These are phyloP conservation scores for Xerocomus spinulosus DNA, from an alignment of 768 basidiomycete genomes.

Conservation along the genomic window DNA sequence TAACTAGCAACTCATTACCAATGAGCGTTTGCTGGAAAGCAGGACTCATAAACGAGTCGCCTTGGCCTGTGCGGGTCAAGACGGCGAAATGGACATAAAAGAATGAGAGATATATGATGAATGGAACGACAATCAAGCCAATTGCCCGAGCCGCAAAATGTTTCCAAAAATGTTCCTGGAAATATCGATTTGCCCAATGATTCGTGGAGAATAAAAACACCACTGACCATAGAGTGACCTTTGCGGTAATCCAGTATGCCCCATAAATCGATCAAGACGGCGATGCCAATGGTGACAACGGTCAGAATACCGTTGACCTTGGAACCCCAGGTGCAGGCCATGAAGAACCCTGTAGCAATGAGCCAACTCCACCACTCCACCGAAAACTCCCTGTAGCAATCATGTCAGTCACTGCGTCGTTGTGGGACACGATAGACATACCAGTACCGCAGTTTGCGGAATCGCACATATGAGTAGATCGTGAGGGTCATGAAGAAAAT, in stretches of 20 bases:
- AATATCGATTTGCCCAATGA: not conserved
- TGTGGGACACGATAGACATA: constrained; percentile 32
- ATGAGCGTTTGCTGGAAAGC: constrained; percentile 93
- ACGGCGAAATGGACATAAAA: constrained; percentile 95
- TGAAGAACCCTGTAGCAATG: constrained; percentile 80
- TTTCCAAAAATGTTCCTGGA: constrained; percentile 79
- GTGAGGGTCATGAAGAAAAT: constrained; percentile 96
- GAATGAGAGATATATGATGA: constrained; percentile 87
- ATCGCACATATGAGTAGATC: constrained; percentile 88
- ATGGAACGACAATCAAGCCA: constrained; percentile 84
- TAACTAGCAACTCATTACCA: constrained; percentile 88
- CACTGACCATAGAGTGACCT: constrained; percentile 68
- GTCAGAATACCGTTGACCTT: constrained; percentile 97
- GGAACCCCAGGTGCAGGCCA: constrained; percentile 95
- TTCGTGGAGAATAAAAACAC: not conserved
- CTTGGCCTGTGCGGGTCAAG: constrained; percentile 83
- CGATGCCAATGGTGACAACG: constrained; percentile 82
- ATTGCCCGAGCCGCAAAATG: constrained; percentile 85
- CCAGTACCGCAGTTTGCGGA: constrained; percentile 91
- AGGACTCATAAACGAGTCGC: constrained; percentile 96
- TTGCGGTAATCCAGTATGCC: constrained; percentile 82
- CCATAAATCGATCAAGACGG: constrained; percentile 93
- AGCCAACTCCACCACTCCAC: constrained; percentile 96
- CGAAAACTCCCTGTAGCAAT: constrained; percentile 67
- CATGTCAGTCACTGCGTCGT: not conserved